phyloP scores from a whole-genome alignment of 176 grass and related monocot species.

The Zea mays region DNA sequence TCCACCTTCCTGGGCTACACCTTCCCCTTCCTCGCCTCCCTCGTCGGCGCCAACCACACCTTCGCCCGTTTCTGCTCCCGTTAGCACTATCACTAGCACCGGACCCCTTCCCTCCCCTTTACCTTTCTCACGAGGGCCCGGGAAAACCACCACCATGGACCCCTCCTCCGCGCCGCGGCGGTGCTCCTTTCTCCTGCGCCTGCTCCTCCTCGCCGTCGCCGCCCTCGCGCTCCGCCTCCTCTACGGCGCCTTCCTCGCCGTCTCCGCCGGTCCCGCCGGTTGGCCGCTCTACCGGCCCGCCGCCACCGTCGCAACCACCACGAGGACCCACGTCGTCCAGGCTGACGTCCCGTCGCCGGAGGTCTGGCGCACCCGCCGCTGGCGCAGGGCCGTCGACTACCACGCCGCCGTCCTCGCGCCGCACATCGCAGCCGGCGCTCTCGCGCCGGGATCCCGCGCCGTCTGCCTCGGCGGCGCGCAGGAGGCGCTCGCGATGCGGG shows the following conservation, averaged over 20 bases:
- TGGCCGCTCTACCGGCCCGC: not conserved
- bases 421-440: slow-evolving; percentile 42
- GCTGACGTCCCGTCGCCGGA: slow-evolving; percentile 24
- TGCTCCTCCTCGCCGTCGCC: slow-evolving; percentile 49
- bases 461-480: slow-evolving; percentile 52
- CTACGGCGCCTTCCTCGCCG: slow-evolving; percentile 37
- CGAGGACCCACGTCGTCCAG: not conserved
- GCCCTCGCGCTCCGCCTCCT: slow-evolving; percentile 57
- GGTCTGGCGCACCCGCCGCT: slow-evolving; percentile 61
- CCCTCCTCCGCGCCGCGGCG: slow-evolving; percentile 12
- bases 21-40: not conserved
- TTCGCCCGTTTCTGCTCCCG: slow-evolving; percentile 69
- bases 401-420: slow-evolving; percentile 48
- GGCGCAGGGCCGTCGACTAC: slow-evolving; percentile 50
- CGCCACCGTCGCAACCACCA: not conserved
- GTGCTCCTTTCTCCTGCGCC: slow-evolving; percentile 34
- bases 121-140: too few species aligned
- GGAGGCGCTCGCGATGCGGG: slow-evolving; percentile 63
- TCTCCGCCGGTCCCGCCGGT: slow-evolving; percentile 1
- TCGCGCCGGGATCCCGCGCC: slow-evolving; percentile 30
- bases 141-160: not conserved
- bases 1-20: slow-evolving; percentile 10
- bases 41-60: slow-evolving; percentile 79
- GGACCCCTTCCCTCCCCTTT: not conserved
- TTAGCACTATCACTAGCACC: slow-evolving; percentile 11